phyloP scores from a whole-genome alignment of 2,329 filamentous ascomycete genomes.

The Dactylellina parvicollis region DNA sequence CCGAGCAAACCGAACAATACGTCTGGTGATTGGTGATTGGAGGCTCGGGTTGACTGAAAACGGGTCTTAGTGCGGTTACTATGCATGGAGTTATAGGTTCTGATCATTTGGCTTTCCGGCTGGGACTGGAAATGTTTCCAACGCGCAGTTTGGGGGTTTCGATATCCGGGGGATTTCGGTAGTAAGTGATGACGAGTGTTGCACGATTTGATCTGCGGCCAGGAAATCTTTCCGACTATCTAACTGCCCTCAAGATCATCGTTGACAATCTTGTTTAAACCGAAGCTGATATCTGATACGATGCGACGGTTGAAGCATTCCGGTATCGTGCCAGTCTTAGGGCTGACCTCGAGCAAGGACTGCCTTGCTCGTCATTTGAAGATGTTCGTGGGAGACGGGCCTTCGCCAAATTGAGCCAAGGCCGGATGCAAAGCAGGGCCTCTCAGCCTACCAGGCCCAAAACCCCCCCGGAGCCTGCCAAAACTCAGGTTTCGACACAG shows the following conservation, averaged over 20 bases:
- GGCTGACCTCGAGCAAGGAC: constrained; percentile 40
- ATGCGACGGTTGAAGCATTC: constrained; percentile 17
- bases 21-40: constrained; percentile 18
- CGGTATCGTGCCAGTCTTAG: constrained; percentile 5
- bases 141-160: not conserved
- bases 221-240: constrained; percentile 15
- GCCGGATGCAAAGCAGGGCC: constrained; percentile 29
- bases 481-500: constrained; percentile 3
- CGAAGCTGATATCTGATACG: too few relatives aligned
- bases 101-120: constrained; percentile 37
- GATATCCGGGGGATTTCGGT: not conserved
- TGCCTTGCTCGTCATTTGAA: constrained; percentile 35
- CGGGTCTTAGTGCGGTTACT: constrained; percentile 18
- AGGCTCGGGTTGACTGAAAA: constrained; percentile 23
- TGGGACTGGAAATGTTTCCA: not conserved
- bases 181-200: not conserved
- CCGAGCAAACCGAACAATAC: constrained; percentile 34
- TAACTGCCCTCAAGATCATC: not conserved
- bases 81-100: not conserved
- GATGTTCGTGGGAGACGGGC: constrained; percentile 30
- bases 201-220: constrained; percentile 1
- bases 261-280: too few relatives aligned
- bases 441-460: constrained; percentile 40
- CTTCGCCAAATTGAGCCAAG: constrained; percentile 51
- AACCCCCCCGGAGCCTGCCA: not conserved